Base-by-base conservation (phyloP, 192 early-diverging fungal species). In the Backusella australiensis region DNA sequence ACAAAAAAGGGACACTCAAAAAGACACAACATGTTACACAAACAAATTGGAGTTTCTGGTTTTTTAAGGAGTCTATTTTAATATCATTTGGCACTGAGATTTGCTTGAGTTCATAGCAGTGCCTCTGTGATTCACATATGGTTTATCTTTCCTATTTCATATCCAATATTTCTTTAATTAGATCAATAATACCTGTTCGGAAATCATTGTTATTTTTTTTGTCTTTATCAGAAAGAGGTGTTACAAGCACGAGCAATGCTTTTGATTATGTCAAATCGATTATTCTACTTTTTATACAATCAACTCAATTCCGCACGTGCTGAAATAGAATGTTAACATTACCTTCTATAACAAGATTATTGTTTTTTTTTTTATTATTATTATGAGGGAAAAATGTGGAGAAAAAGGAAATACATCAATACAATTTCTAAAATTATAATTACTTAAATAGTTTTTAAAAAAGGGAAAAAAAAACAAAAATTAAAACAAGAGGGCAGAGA, bases 391-490 rank as follows among this genome's bases (percentile, higher is more conserved):
- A n/a, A 53, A 53, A 53, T 59, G n/a, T 59, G 53, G 11, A 59
- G 23, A 59, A 26, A 59, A 59, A 59, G 53, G 26, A 63, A 63
- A 29, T 63, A 29, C 23, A 63, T 29, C 56, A 63, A 63, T 63
- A 63, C 56, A 63, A 63, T 63, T 63, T 63, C 56, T 63, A 63
- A 63, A 49, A 19, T 49, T 49, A 49, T 49, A 49, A 49, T 49
- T 63, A 63, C 26, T 63, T 14, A 63, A 14, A 26, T 23, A 9
- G 56, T 14, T 4, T 32, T 32, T 1, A 32, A 32, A 32, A 32
- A 32, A 1, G 32, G 29, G 11, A 21, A n/a, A 56, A 14, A 6
- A 23, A 63, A 26, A 63, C 11, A 59, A 59, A 59, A 59, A 59
- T 63, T 29, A 63, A 29, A 63, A 26, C 23, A 63, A 63, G 56